Percentiles rank a stretch among this genome's conserved stretches.
phyloP scores from a whole-genome alignment of 2,329 filamentous ascomycete species.

The Monilinia aucupariae region DNA sequence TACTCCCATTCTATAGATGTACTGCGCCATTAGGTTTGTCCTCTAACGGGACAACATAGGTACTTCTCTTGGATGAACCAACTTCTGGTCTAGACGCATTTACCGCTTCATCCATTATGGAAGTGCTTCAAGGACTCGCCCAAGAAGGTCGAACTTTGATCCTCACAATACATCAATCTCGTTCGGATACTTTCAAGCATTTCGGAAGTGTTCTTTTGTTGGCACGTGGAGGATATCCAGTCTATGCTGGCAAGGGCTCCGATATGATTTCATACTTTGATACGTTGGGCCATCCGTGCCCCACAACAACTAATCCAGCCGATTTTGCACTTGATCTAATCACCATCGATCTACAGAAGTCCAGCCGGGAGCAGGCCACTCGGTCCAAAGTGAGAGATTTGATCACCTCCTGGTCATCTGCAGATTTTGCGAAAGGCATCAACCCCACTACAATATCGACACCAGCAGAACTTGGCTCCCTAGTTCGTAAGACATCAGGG shows the following conservation, averaged over 20 bases:
- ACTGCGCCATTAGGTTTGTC: neutral
- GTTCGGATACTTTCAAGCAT: slow-evolving; percentile 64
- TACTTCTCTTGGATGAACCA: slow-evolving; percentile 70
- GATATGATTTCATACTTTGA: slow-evolving; percentile 63
- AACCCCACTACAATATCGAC: slow-evolving; percentile 42
- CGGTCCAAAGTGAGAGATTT: slow-evolving; percentile 56
- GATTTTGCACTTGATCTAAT: slow-evolving; percentile 75
- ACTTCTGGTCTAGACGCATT: slow-evolving; percentile 74
- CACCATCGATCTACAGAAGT: slow-evolving; percentile 67
- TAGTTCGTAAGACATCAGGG: slow-evolving; percentile 57
- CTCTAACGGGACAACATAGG: slow-evolving; percentile 23
- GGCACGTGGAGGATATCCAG: slow-evolving; percentile 61
- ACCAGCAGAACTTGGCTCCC: slow-evolving; percentile 65
- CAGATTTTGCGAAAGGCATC: slow-evolving; percentile 23
- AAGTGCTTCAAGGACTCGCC: slow-evolving; percentile 64
- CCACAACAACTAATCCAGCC: slow-evolving; percentile 66
- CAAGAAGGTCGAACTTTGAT: slow-evolving; percentile 69
- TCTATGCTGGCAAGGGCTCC: slow-evolving; percentile 58
- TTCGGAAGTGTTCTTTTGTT: slow-evolving; percentile 69
- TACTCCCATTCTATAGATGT: neutral
- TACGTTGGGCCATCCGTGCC: slow-evolving; percentile 56
- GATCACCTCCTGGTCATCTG: slow-evolving; percentile 51
- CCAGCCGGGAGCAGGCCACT: slow-evolving; percentile 55
- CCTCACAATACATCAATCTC: slow-evolving; percentile 72
- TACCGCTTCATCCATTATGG: slow-evolving; percentile 70